A percentile compares a stretch with the other conserved stretches of the same genome.
These are phyloP conservation scores for Pleurotus cornucopiae DNA, from an alignment of 768 basidiomycete species.

Conservation along the genomic window DNA sequence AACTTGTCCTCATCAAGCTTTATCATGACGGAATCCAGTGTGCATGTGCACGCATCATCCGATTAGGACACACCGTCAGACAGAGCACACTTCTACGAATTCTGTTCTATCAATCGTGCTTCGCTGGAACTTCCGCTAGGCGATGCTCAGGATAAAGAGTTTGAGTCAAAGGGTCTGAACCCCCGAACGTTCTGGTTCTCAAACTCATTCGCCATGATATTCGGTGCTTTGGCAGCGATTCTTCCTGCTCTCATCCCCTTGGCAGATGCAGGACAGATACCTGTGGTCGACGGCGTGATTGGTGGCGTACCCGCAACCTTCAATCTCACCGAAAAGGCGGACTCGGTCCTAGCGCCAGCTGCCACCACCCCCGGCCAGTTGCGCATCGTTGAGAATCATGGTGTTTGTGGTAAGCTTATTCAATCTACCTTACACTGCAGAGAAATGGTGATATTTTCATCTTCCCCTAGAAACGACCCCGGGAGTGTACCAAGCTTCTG, in stretches of 20 bases:
- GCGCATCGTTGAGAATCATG: conserved; percentile 56
- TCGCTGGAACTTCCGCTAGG: neutral
- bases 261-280: conserved; percentile 31
- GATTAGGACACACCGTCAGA: neutral
- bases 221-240: neutral
- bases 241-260: conserved; percentile 11
- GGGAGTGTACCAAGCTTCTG: conserved; percentile 59
- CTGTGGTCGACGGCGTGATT: conserved; percentile 43
- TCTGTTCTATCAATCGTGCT: neutral
- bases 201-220: neutral
- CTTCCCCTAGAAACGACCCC: conserved; percentile 46
- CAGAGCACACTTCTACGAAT: neutral
- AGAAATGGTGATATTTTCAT: neutral
- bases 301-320: conserved; percentile 36
- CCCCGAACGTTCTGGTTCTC: neutral
- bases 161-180: neutral
- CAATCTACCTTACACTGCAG: neutral
- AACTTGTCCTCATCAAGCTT: neutral
- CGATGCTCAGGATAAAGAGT: neutral
- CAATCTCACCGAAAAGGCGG: conserved; percentile 10
- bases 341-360: conserved; percentile 12
- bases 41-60: neutral
- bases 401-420: conserved; percentile 46
- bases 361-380: conserved; percentile 44
- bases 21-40: neutral